Evolutionary conservation across 192 early-diverging fungal species (phyloP), one percentile per base, ranked within the genome.

Genomic region (Coemansia sp.): DNA sequence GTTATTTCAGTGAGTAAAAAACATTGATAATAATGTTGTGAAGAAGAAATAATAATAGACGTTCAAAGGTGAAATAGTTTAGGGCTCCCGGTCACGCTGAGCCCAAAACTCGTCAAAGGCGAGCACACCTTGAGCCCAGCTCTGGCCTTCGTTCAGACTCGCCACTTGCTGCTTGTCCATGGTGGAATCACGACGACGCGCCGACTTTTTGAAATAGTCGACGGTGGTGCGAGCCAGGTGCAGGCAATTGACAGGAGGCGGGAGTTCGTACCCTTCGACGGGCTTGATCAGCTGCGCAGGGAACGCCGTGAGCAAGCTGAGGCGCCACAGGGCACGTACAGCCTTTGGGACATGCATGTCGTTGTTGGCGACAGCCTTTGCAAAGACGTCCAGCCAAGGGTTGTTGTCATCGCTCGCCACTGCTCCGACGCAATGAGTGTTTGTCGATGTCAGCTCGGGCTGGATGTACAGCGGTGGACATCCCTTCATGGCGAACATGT

Each of bases 261-360:
- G 65, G 36, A 67, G 67, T 56, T 62, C 60, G 38, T 70, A 70
- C 10, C 41, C 32, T 6, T 38, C 14, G 7, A 22, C 19, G 12
- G 25, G 1, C 15, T 37, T 31, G 42, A 9, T 35, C 35, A 41
- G 32, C 7, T 63, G 49, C 24, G 6, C 32, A 12, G 27, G 40
- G 61, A 73, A 61, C 20, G 69, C 46, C 12, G 31, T 31, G n/a
- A 85, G 59, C 8, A 85, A 37, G 38, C 82, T 81, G 19, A 74
- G 86, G 8, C 85, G 79, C 64, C 85, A 86, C 40, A 83, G 80
- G 0, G 77, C 46, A 36, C 88, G 86, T 2, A 86, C 73, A 2
- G 74, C 81, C 35, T 89, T 89, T 53, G 76, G 62, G 4, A 85
- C 76, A 67, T 89, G 88, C 32, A 83, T 73, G 29, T 89, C 87